Percentiles rank a stretch among this genome's conserved stretches.
These are phyloP conservation scores for Podospora appendiculata DNA, from an alignment of 495 filamentous ascomycete species.

Conservation along the genomic window DNA sequence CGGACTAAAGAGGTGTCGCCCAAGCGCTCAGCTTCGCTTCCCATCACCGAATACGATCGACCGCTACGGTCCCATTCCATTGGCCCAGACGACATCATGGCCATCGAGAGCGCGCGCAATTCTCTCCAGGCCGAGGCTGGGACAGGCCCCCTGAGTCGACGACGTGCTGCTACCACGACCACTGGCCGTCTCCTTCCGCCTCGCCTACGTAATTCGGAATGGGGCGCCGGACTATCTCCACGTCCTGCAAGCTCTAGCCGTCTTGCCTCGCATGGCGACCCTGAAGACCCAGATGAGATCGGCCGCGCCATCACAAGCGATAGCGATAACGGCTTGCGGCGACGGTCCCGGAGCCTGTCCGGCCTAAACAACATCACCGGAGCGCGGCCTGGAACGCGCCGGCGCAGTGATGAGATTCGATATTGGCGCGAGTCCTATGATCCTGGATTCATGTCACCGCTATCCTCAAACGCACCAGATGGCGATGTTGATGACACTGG, in stretches of 20 bases:
- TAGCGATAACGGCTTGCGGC: constrained; percentile 23
- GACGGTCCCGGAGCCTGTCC: constrained; percentile 46
- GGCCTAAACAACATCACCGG: constrained; percentile 35
- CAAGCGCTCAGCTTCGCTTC: constrained; percentile 43
- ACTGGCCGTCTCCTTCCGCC: constrained; percentile 24
- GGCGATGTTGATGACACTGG: constrained; percentile 31
- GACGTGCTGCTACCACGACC: constrained; percentile 28
- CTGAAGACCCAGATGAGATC: constrained; percentile 37
- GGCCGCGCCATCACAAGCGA: constrained; percentile 48
- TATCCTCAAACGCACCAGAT: constrained; percentile 36
- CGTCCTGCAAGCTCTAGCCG: constrained; percentile 42
- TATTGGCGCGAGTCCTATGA: constrained; percentile 50
- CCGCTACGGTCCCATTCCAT: constrained; percentile 48
- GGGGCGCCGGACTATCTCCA: constrained; percentile 43
- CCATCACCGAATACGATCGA: constrained; percentile 45
- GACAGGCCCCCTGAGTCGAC: not conserved
- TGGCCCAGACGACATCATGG: constrained; percentile 38
- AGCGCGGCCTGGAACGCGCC: constrained; percentile 21
- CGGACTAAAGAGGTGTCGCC: constrained; percentile 24
- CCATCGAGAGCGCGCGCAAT: constrained; percentile 37
- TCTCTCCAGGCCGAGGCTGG: constrained; percentile 36
- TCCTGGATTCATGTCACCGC: constrained; percentile 35
- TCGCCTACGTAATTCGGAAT: constrained; percentile 22
- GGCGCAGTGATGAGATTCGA: constrained; percentile 50
- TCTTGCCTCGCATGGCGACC: constrained; percentile 9